Percentiles rank a stretch among this genome's conserved stretches.
Evolutionary conservation across 495 filamentous ascomycete genomes (phyloP).

Genomic region (Hypoxylon subgilvum): DNA sequence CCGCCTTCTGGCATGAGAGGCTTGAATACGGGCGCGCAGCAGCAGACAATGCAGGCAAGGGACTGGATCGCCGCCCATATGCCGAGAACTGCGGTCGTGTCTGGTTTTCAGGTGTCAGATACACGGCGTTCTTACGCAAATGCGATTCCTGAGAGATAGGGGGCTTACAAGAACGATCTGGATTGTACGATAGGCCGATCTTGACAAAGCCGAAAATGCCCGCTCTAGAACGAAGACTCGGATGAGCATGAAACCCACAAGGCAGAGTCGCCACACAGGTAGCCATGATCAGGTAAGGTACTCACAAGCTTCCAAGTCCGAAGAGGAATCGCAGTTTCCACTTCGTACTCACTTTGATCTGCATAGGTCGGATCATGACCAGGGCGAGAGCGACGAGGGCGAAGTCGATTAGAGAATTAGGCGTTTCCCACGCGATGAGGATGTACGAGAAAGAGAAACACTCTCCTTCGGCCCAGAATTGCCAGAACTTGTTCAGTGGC

Average conservation of each 20-base stretch:
- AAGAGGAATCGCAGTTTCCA: constrained; percentile 24
- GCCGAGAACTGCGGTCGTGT: too few relatives aligned
- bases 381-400: constrained; percentile 17
- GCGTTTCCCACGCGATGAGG: background rate
- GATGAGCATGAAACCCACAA: too few relatives aligned
- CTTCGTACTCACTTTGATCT: constrained; percentile 5
- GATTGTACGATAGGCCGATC: constrained; percentile 8
- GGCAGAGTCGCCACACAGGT: too few relatives aligned
- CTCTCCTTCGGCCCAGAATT: background rate
- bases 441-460: too few relatives aligned
- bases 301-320: constrained; percentile 21
- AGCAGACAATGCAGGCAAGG: constrained; percentile 15
- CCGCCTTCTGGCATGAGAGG: background rate
- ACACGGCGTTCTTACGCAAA: too few relatives aligned
- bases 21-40: constrained; percentile 21
- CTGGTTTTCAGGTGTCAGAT: too few relatives aligned
- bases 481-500: constrained; percentile 6
- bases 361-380: constrained; percentile 11
- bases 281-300: too few relatives aligned
- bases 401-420: constrained; percentile 29
- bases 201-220: constrained; percentile 29
- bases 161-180: constrained; percentile 10
- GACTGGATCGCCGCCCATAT: constrained; percentile 3
- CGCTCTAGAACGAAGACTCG: too few relatives aligned
- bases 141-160: background rate